Conservation (phyloP, 192 early-diverging fungal genomes). For the Entomortierella chlamydospora region DNA sequence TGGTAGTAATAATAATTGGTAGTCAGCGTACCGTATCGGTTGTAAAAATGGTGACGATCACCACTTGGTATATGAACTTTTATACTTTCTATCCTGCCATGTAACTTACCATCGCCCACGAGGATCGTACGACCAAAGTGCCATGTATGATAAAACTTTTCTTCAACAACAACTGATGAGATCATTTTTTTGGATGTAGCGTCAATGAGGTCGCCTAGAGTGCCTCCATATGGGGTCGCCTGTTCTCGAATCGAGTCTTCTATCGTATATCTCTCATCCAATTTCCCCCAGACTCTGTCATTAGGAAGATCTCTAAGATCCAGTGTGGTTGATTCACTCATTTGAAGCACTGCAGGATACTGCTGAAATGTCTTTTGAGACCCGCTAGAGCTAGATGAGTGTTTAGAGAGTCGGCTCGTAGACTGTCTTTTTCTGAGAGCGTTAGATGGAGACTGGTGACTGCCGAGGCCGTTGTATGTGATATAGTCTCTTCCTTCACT, state of each 20-base stretch:
- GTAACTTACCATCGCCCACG: slow-evolving; percentile 40
- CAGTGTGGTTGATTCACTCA: not conserved
- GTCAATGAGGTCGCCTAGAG: slow-evolving; percentile 41
- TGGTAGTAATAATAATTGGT: too few relatives aligned
- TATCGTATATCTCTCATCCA: slow-evolving; percentile 26
- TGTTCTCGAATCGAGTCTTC: slow-evolving; percentile 40
- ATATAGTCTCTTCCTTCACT: not conserved
- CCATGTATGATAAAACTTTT: slow-evolving; percentile 48
- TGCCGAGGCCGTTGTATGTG: not conserved
- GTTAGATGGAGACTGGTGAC: not conserved
- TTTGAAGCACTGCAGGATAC: slow-evolving; percentile 21
- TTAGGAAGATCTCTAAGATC: slow-evolving; percentile 13
- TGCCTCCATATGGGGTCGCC: slow-evolving; percentile 25
- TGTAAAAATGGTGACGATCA: not conserved
- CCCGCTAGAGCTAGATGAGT: slow-evolving; percentile 12
- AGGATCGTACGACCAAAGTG: slow-evolving; percentile 45
- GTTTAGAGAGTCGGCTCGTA: slow-evolving; percentile 27
- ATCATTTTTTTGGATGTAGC: slow-evolving; percentile 32
- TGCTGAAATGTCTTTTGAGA: slow-evolving; percentile 12
- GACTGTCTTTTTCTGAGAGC: slow-evolving; percentile 34
- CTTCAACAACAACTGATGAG: slow-evolving; percentile 27
- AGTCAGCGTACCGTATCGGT: too few relatives aligned
- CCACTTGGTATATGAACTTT: too few relatives aligned
- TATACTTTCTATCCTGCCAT: too few relatives aligned
- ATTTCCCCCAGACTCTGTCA: slow-evolving; percentile 23